Base-by-base conservation (phyloP, 495 filamentous ascomycete species). In the Penicillium parvum region DNA sequence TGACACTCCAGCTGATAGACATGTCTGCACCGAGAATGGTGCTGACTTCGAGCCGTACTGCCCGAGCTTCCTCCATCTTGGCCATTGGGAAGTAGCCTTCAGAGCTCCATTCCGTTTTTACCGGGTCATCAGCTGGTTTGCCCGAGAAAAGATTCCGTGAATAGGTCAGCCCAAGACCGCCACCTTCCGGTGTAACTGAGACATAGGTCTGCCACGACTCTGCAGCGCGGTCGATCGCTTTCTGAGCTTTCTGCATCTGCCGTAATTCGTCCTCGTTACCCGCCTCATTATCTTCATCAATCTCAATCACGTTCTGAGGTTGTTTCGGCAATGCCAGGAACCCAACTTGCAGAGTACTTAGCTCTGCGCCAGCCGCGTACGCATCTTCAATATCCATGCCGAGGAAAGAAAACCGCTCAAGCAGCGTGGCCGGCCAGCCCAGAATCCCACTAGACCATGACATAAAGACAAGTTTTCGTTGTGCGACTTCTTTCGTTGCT, bases 141-240 rank as follows among this genome's bases (percentile, higher is more conserved):
- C 68, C 64, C 7, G 67, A 66, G 32, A 74, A 74, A 20, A 74
- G 35, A 28, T 70, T 74, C 1, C 68, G 61, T 9, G 62, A 58
- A 40, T 74, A 74, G 17, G 15, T 61, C 21, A 70, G 40, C 5
- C 52, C 48, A 12, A 74, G 10, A 12, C 44, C 58, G 4, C 52
- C 62, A 16, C 49, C 51, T 2, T 23, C 34, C 0, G 70, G 70
- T 26, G 53, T 52, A 8, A 59, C 60, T 28, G 51, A 32, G 14
- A 65, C 20, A 7, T 37, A 48, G 1, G 56, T 50, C 32, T 64
- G 55, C 65, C 66, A 73, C 3, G 57, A 40, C 36, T 71, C 70
- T 0, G 53, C 59, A 3, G 58, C 52, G 15, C 50, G 52, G 43
- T 58, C 30, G 15, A 55, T 50, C 16, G 45, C 30, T 20, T 46